Conservation (phyloP, 768 basidiomycete species). For the Boletus coccyginus region DNA sequence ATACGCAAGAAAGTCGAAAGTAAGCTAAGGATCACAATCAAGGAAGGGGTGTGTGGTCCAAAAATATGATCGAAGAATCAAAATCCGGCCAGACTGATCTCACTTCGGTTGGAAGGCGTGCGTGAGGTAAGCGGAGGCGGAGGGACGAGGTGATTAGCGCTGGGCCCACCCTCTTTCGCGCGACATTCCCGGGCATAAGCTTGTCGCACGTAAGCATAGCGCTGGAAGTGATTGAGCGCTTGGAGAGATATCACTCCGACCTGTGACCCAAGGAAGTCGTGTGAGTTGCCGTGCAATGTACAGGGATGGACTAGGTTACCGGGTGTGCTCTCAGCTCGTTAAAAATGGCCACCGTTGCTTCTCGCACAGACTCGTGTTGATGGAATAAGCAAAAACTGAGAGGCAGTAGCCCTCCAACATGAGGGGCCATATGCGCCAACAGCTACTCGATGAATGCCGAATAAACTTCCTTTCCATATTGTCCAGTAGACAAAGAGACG, state of each 20-base stretch:
- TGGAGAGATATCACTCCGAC: slow-evolving; percentile 77
- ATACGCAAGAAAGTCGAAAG: slow-evolving; percentile 31
- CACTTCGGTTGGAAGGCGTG: slow-evolving; percentile 46
- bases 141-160: slow-evolving; percentile 30
- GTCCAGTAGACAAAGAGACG: not conserved
- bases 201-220: slow-evolving; percentile 83
- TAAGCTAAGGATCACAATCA: slow-evolving; percentile 21
- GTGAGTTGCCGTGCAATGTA: not conserved
- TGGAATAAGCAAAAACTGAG: slow-evolving; percentile 92
- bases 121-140: slow-evolving; percentile 33
- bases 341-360: slow-evolving; percentile 80
- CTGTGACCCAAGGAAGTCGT: slow-evolving; percentile 35
- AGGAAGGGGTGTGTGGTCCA: not conserved
- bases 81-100: slow-evolving; percentile 39
- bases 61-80: slow-evolving; percentile 14
- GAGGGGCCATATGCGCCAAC: slow-evolving; percentile 71
- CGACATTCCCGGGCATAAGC: slow-evolving; percentile 62
- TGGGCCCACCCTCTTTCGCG: slow-evolving; percentile 27
- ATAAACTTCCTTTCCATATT: not conserved
- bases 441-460: slow-evolving; percentile 47
- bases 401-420: slow-evolving; percentile 79
- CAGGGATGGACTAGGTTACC: slow-evolving; percentile 43
- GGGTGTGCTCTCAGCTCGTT: slow-evolving; percentile 74
- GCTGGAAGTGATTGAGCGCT: slow-evolving; percentile 83
- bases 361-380: slow-evolving; percentile 71